Evolutionary conservation across 2,329 filamentous ascomycete genomes (phyloP), one percentile per base, ranked within the genome.

Genomic region (Cladosporium phlei): DNA sequence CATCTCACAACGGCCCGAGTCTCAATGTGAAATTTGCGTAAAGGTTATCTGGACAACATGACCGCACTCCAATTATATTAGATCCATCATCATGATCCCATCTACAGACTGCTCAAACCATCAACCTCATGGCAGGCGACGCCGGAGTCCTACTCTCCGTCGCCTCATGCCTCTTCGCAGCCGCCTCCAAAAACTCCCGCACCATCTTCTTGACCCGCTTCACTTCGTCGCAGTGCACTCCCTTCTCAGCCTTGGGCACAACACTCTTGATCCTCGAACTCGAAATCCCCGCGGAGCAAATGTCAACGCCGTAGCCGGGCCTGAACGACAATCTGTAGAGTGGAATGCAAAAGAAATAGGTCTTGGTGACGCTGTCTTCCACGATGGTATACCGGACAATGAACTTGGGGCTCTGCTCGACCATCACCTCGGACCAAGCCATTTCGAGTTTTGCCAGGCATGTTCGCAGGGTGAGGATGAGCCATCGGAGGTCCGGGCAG

Each of bases 261-360:
- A 14, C n/a, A 19, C n/a, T 27, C 24, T 39, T 22, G 2, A 53
- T 40, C 14, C 55, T 22, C 5, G 54, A 47, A 20, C 48, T 52
- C 22, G 25, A 53, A 34, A 56, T 47, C 2, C 49, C 56, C 12
- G 50, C 55, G 1, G 45, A 28, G 17, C 45, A 49, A 17, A 56
- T 40, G 6, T 55, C 51, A 5, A 55, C 52, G 5, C 55, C 55
- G 24, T 51, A 56, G 9, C 48, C 51, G 4, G 48, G 34, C 3
- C 51, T 30, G 9, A 54, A 40, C 1, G 50, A 38, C n/a, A 51
- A 45, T 19, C 46, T 32, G 46, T 52, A 52, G 2, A 57, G 19
- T 2, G 44, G 27, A 19, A 59, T 53, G 9, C 55, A 48, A 43
- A 59, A 57, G 47, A 56, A 59, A 21, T 54, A 37, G n/a, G 30